Percentiles rank a stretch among this genome's conserved stretches.
Conservation (phyloP, 2,329 filamentous ascomycete genomes). For the Pyrenophora teres region DNA sequence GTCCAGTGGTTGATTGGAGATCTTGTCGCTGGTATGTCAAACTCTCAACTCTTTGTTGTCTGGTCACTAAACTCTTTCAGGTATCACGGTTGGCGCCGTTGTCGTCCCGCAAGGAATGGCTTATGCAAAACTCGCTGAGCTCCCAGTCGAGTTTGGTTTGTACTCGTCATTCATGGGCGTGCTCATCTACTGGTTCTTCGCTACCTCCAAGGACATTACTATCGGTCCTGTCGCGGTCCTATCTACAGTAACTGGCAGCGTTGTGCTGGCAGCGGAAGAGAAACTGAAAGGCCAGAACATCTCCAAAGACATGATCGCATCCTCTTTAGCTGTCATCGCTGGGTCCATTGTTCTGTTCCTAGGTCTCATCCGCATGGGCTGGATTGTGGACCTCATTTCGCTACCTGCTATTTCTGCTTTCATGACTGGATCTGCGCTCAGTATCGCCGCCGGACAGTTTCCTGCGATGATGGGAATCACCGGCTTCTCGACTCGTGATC, state of each 20-base stretch:
- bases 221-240: constrained; percentile 96
- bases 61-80: constrained; percentile 43
- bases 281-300: constrained; percentile 47
- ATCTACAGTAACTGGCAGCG: constrained; percentile 84
- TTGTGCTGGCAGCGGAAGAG: constrained; percentile 67
- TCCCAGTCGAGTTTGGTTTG: constrained; percentile 80
- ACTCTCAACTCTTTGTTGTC: background rate
- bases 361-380: constrained; percentile 79
- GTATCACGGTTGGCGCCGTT: constrained; percentile 73
- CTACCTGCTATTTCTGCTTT: constrained; percentile 90
- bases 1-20: constrained; percentile 86
- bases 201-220: constrained; percentile 97
- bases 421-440: constrained; percentile 96
- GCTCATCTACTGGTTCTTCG: constrained; percentile 95
- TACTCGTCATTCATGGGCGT: constrained; percentile 98
- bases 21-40: constrained; percentile 74
- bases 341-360: constrained; percentile 81
- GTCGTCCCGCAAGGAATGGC: constrained; percentile 96
- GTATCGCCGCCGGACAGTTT: constrained; percentile 83
- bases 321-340: constrained; percentile 73
- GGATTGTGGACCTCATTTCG: constrained; percentile 93
- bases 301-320: constrained; percentile 52
- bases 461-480: constrained; percentile 80
- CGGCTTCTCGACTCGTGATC: constrained; percentile 72
- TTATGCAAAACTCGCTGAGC: constrained; percentile 80